These are phyloP conservation scores for Penicillium verhagenii DNA, from an alignment of 495 filamentous ascomycete species.

Conservation along the genomic window DNA sequence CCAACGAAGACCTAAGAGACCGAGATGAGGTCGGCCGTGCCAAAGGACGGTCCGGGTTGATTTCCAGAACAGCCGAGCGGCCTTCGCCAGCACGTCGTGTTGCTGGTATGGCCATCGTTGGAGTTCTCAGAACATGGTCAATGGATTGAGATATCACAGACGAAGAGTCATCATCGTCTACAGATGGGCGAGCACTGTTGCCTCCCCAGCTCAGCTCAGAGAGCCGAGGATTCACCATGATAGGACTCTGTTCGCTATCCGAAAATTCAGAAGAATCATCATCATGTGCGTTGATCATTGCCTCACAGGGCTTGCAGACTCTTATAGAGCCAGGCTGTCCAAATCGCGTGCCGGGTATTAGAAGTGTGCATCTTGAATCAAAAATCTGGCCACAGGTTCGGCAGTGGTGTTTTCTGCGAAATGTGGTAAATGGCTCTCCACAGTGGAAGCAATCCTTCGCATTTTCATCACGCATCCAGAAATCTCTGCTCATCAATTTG, in stretches of 20 bases:
- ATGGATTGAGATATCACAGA: conserved; percentile 48
- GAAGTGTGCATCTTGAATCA: conserved; percentile 91
- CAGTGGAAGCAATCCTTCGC: conserved; percentile 97
- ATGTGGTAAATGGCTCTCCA: conserved; percentile 84
- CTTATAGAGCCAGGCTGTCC: conserved; percentile 83
- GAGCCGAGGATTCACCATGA: conserved; percentile 36
- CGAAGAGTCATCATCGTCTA: conserved; percentile 46
- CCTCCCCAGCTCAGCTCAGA: conserved; percentile 36
- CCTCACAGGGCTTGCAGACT: conserved; percentile 93
- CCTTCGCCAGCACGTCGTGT: conserved; percentile 80
- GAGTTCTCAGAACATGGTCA: conserved; percentile 48
- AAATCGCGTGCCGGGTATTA: conserved; percentile 81
- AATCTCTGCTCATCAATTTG: conserved; percentile 86
- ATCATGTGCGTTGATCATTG: conserved; percentile 85
- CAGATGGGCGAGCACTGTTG: conserved; percentile 21
- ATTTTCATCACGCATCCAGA: conserved; percentile 99
- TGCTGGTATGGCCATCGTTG: conserved; percentile 82
- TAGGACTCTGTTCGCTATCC: conserved; percentile 62
- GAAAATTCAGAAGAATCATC: conserved; percentile 90
- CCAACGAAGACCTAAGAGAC: conserved; percentile 78
- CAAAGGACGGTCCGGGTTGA: conserved; percentile 69
- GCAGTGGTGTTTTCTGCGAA: conserved; percentile 95
- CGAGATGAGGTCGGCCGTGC: conserved; percentile 85
- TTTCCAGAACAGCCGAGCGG: conserved; percentile 86
- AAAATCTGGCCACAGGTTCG: conserved; percentile 93